Percentiles rank a stretch among this genome's conserved stretches.
These are phyloP conservation scores for Trichosanthes truncata DNA, from an alignment of 306 rosid genomes.

Conservation along the genomic window DNA sequence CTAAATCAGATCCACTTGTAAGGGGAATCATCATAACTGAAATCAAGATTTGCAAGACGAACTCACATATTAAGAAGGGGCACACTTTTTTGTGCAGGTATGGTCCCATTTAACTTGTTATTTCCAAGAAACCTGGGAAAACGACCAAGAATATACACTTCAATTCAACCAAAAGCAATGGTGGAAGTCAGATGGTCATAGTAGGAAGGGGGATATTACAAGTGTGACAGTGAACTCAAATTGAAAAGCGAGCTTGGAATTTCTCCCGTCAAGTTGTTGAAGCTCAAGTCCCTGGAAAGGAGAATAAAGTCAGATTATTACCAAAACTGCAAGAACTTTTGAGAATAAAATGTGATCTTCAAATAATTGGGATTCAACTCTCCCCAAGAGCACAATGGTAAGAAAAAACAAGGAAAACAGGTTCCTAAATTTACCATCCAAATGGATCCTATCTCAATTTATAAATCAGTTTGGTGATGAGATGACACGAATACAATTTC, in stretches of 20 bases:
- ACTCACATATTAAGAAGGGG: conserved; percentile 56
- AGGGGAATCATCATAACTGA: neutral
- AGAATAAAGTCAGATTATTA: neutral
- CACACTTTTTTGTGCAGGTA: conserved; percentile 39
- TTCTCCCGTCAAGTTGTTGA: conserved; percentile 60
- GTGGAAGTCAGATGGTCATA: neutral
- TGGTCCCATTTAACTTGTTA: conserved; percentile 47
- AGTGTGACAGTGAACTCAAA: conserved; percentile 38
- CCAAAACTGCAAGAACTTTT: neutral
- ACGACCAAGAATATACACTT: neutral
- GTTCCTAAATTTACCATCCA: neutral
- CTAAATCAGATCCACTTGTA: neutral
- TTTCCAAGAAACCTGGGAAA: conserved; percentile 65
- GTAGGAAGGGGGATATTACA: conserved; percentile 39
- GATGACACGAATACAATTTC: neutral
- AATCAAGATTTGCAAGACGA: neutral
- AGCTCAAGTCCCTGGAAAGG: conserved; percentile 68
- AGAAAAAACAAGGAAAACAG: neutral
- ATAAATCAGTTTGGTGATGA: neutral
- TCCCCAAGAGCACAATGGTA: neutral
- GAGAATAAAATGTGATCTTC: neutral
- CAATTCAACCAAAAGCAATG: conserved; percentile 4
- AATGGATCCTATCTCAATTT: neutral
- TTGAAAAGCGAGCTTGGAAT: conserved; percentile 54
- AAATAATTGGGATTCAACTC: too few relatives aligned